phyloP scores from a whole-genome alignment of 202 grass and related monocot genomes.

The Zizania palustris region DNA sequence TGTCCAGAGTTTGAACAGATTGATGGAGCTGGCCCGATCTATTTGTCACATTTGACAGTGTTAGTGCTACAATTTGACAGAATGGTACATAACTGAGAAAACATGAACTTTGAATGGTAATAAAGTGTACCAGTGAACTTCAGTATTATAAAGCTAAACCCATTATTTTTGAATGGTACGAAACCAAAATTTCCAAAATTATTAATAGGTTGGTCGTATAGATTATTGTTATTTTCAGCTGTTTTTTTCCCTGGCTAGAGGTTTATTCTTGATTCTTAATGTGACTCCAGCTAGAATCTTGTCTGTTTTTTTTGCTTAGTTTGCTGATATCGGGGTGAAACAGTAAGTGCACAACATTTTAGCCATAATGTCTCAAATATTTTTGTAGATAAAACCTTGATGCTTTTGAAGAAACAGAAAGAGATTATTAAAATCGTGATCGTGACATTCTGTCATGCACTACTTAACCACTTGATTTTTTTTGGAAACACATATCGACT shows the following conservation, averaged over 20 bases:
- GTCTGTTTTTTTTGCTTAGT: not conserved
- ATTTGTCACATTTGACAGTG: not conserved
- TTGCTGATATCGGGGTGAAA: slow-evolving; percentile 26
- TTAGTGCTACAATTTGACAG: not conserved
- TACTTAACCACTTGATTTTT: not conserved
- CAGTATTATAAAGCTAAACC: not conserved
- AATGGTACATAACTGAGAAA: not conserved
- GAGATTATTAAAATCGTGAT: not conserved
- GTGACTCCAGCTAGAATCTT: not conserved
- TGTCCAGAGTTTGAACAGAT: too few species aligned
- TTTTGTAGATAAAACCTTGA: not conserved
- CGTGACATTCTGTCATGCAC: not conserved
- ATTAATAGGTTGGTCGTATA: not conserved
- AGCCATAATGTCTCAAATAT: not conserved
- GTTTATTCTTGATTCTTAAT: not conserved
- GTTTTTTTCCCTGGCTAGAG: not conserved
- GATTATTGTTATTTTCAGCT: not conserved
- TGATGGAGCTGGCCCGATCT: too few species aligned
- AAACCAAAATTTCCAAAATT: not conserved
- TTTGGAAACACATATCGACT: not conserved
- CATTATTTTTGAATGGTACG: not conserved
- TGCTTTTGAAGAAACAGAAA: slow-evolving; percentile 10
- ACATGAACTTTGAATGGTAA: not conserved
- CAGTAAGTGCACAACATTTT: slow-evolving; percentile 8
- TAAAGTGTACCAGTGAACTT: not conserved